These are phyloP conservation scores for Saprolegnia diclina DNA, from an alignment of 352 stramenopile species.

Conservation along the genomic window DNA sequence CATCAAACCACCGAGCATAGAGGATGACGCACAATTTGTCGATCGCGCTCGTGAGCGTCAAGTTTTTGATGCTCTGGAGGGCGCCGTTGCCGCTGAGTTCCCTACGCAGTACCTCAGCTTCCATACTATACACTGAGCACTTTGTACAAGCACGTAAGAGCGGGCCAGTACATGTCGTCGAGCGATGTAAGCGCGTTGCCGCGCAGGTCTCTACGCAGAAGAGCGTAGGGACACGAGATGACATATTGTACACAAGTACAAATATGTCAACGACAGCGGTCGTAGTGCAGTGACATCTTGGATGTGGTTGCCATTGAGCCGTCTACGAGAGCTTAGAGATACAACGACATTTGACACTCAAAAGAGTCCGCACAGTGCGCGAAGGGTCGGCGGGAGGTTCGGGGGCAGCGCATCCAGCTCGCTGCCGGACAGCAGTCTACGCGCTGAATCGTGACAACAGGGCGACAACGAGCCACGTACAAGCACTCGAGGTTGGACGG, in stretches of 20 bases:
- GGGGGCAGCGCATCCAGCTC: background rate
- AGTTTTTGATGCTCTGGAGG: background rate
- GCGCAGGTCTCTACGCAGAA: too few relatives aligned
- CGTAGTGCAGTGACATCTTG: too few relatives aligned
- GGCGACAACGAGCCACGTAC: background rate
- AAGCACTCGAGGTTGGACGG: background rate
- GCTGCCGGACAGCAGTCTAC: background rate
- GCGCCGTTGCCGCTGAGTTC: background rate
- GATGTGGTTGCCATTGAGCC: too few relatives aligned
- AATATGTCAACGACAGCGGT: too few relatives aligned
- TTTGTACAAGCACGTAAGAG: background rate
- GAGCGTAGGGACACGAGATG: too few relatives aligned
- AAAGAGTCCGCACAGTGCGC: too few relatives aligned
- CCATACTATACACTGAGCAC: background rate
- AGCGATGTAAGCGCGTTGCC: too few relatives aligned
- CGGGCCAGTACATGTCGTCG: background rate
- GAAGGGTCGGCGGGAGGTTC: too few relatives aligned
- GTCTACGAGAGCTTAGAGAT: too few relatives aligned
- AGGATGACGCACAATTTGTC: background rate
- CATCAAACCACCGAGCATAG: background rate
- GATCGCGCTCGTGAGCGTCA: background rate
- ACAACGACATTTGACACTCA: too few relatives aligned
- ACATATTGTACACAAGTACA: too few relatives aligned
- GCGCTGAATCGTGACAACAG: background rate
- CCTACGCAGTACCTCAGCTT: background rate